Evolutionary conservation across 2,329 filamentous ascomycete genomes (phyloP), one percentile per base, ranked within the genome.

Genomic region (Sporothrix protearum): DNA sequence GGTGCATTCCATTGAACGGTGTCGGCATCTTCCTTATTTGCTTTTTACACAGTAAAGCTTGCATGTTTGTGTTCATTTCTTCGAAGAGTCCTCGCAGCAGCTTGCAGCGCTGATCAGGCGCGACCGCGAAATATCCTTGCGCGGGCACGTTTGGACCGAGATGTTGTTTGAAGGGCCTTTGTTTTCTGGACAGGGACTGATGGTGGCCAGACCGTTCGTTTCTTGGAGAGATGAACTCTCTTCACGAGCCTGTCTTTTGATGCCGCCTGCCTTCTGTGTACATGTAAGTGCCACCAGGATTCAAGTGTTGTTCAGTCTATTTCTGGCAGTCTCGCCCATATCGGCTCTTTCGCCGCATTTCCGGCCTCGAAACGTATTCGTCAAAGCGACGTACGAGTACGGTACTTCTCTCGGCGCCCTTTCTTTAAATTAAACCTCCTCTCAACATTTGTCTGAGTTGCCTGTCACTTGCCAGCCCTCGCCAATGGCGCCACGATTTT

Each of bases 101-200:
- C 42, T 28, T 64, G 36, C 36, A 45, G 36, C 22, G 36, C 61
- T n/a, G 61, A 64, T 45, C 36, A 64, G 61, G 25, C 14, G 36
- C 33, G 19, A 28, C 61, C 22, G 25, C 6, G 6, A 64, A 45
- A 47, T 4, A 45, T 64, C 61, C n/a, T 64, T 63, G 57, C 33
- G n/a, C n/a, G 8, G 19, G 57, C 57, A 63, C 57, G 42, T 47
- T 64, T 45, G 28, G 39, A 64, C 61, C 39, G 61, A 64, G 61
- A 47, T 25, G 12, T 16, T 14, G 3, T 22, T 53, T 47, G 12
- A 12, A n/a, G n/a, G 33, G 33, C 8, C 30, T 64, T 64, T 64
- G 59, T 47, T 45, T 45, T 45, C 22, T 47, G 59, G 59, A 39
- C 59, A 64, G 36, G 59, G 57, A 59, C 22, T 61, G 36, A 25